phyloP scores from a whole-genome alignment of 2,329 filamentous ascomycete species.

The Magnaporthales sp. region DNA sequence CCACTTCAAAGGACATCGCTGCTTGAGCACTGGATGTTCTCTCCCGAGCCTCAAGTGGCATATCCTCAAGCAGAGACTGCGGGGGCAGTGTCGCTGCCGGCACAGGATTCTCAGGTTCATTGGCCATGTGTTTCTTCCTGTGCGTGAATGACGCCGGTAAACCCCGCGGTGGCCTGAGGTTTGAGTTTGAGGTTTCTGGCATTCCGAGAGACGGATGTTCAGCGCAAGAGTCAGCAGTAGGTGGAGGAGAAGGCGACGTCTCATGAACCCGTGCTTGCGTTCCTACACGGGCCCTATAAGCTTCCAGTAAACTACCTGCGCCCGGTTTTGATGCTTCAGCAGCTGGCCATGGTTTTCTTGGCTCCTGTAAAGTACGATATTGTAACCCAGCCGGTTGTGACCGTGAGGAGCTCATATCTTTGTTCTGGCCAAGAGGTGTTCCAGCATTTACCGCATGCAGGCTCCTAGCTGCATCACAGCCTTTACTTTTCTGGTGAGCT shows the following conservation, averaged over 20 bases:
- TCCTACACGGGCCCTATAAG: background rate
- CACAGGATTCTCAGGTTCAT: background rate
- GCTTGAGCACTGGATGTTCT: too few species aligned
- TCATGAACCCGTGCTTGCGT: background rate
- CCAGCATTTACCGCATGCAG: background rate
- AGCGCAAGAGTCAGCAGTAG: background rate
- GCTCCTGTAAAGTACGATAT: background rate
- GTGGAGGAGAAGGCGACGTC: background rate
- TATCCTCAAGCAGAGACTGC: background rate
- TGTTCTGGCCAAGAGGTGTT: background rate
- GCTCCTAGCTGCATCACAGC: background rate
- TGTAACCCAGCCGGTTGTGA: background rate
- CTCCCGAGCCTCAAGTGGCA: background rate
- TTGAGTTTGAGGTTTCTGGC: background rate
- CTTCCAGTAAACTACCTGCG: background rate
- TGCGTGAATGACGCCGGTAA: background rate
- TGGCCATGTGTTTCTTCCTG: background rate
- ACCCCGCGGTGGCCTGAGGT: background rate
- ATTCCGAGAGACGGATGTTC: background rate
- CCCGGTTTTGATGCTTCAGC: background rate
- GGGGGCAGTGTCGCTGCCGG: background rate
- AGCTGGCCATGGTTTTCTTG: background rate
- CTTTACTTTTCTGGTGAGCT: background rate
- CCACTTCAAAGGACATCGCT: too few species aligned
- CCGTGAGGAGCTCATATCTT: background rate